phyloP scores from a whole-genome alignment of 352 stramenopile species.

The Globisporangium rhizosaccharum region DNA sequence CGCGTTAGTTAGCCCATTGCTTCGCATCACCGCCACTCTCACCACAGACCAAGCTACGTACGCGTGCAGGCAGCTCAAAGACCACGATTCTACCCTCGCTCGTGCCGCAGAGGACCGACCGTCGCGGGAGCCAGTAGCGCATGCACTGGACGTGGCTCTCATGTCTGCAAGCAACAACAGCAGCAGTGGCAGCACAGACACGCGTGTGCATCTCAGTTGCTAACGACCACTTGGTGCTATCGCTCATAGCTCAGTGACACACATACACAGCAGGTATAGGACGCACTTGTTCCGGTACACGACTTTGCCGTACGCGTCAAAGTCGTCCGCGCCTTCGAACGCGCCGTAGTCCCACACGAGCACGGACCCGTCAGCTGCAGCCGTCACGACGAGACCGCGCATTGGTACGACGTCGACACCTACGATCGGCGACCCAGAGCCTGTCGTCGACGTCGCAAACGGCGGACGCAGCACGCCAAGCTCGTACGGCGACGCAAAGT shows the following conservation, averaged over 20 bases:
- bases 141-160: slow-evolving; percentile 14
- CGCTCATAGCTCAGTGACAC: not conserved
- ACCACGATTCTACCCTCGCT: slow-evolving; percentile 14
- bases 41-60: not conserved
- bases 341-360: slow-evolving; percentile 3
- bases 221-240: not conserved
- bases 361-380: slow-evolving; percentile 10
- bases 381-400: slow-evolving; percentile 27
- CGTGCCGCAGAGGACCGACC: slow-evolving; percentile 11
- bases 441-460: slow-evolving; percentile 24
- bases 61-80: slow-evolving; percentile 5
- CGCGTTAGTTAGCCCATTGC: too few relatives aligned
- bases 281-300: slow-evolving; percentile 12
- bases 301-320: slow-evolving; percentile 15
- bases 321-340: slow-evolving; percentile 10
- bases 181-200: not conserved
- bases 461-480: slow-evolving; percentile 41
- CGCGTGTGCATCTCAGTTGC: not conserved
- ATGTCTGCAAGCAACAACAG: not conserved
- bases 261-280: too few relatives aligned
- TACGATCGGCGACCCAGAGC: slow-evolving; percentile 40
- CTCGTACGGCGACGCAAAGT: slow-evolving; percentile 44
- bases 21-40: too few relatives aligned
- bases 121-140: slow-evolving; percentile 13
- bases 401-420: slow-evolving; percentile 37